phyloP scores from a whole-genome alignment of 768 basidiomycete species.

The Pseudohyphozyma bogoriensis region DNA sequence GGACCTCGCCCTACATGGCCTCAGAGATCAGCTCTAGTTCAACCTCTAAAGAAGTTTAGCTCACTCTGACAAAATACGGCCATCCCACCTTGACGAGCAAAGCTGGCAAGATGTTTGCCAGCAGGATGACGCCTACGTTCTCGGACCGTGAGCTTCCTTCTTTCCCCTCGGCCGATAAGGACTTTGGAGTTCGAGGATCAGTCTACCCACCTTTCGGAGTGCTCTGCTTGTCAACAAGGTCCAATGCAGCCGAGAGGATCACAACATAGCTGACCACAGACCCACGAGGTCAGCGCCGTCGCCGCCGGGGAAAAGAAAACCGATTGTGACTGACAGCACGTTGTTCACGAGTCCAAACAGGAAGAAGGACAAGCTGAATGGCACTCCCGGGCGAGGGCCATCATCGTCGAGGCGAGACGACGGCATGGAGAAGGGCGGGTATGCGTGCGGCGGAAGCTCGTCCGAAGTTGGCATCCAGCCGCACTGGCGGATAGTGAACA shows the following conservation, averaged over 20 bases:
- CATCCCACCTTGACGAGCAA: constrained; percentile 79
- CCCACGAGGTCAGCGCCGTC: background rate
- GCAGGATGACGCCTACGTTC: constrained; percentile 64
- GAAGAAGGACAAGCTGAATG: constrained; percentile 22
- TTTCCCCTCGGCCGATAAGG: background rate
- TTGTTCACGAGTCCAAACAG: constrained; percentile 31
- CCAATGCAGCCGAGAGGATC: constrained; percentile 88
- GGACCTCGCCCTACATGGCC: constrained; percentile 53
- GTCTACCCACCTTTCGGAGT: no score
- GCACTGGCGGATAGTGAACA: no score
- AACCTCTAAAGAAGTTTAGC: background rate
- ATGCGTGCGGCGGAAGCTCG: no score
- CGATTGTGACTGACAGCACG: constrained; percentile 5
- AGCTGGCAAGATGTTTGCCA: constrained; percentile 88
- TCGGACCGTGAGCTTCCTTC: background rate
- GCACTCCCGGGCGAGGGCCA: no score
- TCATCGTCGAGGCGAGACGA: no score
- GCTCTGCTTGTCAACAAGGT: constrained; percentile 46
- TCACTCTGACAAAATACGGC: constrained; percentile 67
- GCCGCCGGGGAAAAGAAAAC: background rate
- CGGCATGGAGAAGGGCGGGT: no score
- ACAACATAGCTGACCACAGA: constrained; percentile 89
- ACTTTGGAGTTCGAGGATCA: constrained; percentile 77
- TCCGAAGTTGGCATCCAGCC: no score
- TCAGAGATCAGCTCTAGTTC: background rate